phyloP scores from a whole-genome alignment of 352 stramenopile genomes.

The Globisporangium paddicum region DNA sequence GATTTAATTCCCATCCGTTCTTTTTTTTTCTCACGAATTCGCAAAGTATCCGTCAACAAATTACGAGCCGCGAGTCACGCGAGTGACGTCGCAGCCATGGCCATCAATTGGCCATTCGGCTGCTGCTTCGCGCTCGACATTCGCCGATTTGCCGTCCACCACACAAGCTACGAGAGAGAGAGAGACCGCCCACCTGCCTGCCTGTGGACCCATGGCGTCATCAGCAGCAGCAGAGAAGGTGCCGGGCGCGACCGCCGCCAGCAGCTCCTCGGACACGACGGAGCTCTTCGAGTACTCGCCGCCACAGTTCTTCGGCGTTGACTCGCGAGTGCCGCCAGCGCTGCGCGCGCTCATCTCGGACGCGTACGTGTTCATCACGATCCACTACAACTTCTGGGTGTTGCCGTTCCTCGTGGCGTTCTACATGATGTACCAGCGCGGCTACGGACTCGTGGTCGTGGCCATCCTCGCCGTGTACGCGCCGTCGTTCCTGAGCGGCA shows the following conservation, averaged over 20 bases:
- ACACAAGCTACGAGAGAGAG: neutral
- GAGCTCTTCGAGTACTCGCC: slow-evolving; percentile 24
- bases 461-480: slow-evolving; percentile 39
- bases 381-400: slow-evolving; percentile 48
- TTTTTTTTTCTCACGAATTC: neutral
- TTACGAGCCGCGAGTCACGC: neutral
- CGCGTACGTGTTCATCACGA: slow-evolving; percentile 29
- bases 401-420: slow-evolving; percentile 26
- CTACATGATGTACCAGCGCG: slow-evolving; percentile 32
- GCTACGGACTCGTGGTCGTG: slow-evolving; percentile 25
- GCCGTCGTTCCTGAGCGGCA: slow-evolving; percentile 36
- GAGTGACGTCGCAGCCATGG: neutral
- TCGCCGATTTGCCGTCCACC: neutral
- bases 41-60: slow-evolving; percentile 1
- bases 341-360: slow-evolving; percentile 23
- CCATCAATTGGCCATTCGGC: neutral
- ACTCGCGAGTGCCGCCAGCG: slow-evolving; percentile 24
- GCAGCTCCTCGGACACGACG: neutral
- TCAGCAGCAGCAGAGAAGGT: slow-evolving; percentile 3
- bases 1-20: too few species aligned
- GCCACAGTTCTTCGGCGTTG: slow-evolving; percentile 22
- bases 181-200: too few species aligned
- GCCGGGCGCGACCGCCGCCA: neutral
- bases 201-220: too few species aligned
- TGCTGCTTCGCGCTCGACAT: neutral